Conservation (phyloP, 495 filamentous ascomycete genomes). For the Bacidia gigantensis region DNA sequence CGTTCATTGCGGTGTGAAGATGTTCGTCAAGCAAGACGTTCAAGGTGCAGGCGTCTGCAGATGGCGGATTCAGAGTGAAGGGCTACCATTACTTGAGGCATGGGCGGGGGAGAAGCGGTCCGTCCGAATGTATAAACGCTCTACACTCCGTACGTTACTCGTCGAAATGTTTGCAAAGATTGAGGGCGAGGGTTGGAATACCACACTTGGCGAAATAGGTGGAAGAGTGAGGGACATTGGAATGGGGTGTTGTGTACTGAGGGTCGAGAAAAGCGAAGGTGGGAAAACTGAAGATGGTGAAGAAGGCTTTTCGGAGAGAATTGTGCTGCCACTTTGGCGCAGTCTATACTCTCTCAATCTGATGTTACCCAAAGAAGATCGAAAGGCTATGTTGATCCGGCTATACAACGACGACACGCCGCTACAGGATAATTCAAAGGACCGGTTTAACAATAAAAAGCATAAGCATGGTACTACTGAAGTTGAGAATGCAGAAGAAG, state of each 20-base stretch:
- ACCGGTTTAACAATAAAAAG: constrained; percentile 13
- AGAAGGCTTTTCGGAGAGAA: constrained; percentile 37
- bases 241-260: constrained; percentile 85
- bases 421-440: constrained; percentile 35
- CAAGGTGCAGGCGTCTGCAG: constrained; percentile 70
- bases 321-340: constrained; percentile 86
- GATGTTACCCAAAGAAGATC: constrained; percentile 95
- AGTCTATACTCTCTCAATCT: constrained; percentile 76
- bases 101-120: constrained; percentile 70
- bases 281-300: background rate
- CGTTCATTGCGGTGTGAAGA: constrained; percentile 91
- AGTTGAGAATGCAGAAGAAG: background rate
- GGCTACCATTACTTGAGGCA: constrained; percentile 70
- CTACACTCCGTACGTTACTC: constrained; percentile 64
- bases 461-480: background rate
- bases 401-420: constrained; percentile 77
- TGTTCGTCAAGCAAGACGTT: constrained; percentile 95
- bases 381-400: constrained; percentile 78
- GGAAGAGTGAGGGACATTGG: constrained; percentile 63
- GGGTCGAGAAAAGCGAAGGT: constrained; percentile 32
- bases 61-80: constrained; percentile 93
- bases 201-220: constrained; percentile 72
- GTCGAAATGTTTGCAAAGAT: constrained; percentile 95
- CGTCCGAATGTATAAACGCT: constrained; percentile 57
- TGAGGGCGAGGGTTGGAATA: constrained; percentile 43